Percentiles rank a stretch among this genome's conserved stretches.
Conservation (phyloP, 306 rosid genomes). For the Cotoneaster glaucophyllus region DNA sequence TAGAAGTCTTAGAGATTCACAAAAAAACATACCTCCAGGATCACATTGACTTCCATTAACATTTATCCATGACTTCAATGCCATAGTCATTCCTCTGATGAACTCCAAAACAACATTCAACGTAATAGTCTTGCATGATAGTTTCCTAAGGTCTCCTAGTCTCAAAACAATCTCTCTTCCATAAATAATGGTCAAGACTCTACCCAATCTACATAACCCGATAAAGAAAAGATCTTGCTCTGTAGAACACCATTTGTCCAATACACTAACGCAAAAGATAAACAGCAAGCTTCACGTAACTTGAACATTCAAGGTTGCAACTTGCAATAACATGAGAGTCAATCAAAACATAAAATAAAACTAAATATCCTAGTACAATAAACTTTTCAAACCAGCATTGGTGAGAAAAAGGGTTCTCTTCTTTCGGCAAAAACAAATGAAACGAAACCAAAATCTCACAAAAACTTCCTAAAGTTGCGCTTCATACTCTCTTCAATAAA, state of each 20-base stretch:
- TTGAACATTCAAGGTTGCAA: background rate
- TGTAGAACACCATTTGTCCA: background rate
- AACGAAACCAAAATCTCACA: conserved; percentile 2
- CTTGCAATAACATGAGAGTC: background rate
- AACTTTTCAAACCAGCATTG: background rate
- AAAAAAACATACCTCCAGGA: too few relatives aligned
- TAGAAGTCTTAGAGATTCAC: too few relatives aligned
- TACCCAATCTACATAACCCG: background rate
- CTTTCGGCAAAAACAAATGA: background rate
- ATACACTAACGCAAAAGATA: background rate
- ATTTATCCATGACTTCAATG: background rate
- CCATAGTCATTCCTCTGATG: background rate
- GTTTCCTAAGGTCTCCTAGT: background rate
- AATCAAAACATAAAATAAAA: background rate
- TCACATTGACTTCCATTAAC: background rate
- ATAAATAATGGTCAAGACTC: background rate
- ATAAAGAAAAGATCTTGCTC: background rate
- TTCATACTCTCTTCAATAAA: conserved; percentile 17
- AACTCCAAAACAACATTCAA: background rate
- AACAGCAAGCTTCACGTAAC: background rate
- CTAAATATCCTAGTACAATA: background rate
- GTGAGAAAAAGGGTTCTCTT: background rate
- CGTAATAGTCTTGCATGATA: background rate
- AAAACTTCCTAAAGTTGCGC: background rate
- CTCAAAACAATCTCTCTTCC: background rate